phyloP scores from a whole-genome alignment of 352 stramenopile species.

The Halophytophthora batemanensis region DNA sequence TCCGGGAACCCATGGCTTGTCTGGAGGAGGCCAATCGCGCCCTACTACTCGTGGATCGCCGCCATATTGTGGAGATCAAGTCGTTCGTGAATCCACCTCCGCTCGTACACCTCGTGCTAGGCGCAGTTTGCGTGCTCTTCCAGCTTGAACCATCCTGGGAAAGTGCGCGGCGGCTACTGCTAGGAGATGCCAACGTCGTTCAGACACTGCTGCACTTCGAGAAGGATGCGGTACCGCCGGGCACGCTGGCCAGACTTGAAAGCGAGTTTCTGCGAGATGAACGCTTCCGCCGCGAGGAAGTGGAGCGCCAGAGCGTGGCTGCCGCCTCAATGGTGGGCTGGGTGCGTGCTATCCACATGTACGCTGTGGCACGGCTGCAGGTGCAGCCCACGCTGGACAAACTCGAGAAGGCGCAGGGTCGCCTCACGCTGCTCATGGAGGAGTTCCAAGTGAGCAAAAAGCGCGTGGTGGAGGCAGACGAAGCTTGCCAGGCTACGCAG shows the following conservation, averaged over 20 bases:
- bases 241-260: constrained; percentile 39
- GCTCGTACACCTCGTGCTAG: constrained; percentile 67
- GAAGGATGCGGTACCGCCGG: constrained; percentile 58
- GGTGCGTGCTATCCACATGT: constrained; percentile 69
- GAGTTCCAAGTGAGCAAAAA: constrained; percentile 70
- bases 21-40: constrained; percentile 68
- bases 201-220: constrained; percentile 67
- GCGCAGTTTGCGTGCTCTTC: constrained; percentile 73
- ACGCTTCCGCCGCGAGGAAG: constrained; percentile 58
- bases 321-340: constrained; percentile 77
- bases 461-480: constrained; percentile 49
- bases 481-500: constrained; percentile 23
- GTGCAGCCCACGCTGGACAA: constrained; percentile 69
- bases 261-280: constrained; percentile 48
- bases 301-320: constrained; percentile 74
- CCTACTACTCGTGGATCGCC: constrained; percentile 60
- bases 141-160: constrained; percentile 70
- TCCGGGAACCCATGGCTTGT: constrained; percentile 55
- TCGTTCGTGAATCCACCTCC: constrained; percentile 72
- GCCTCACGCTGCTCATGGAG: constrained; percentile 51
- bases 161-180: constrained; percentile 55
- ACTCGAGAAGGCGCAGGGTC: constrained; percentile 50
- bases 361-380: constrained; percentile 38
- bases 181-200: constrained; percentile 64
- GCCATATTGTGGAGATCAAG: constrained; percentile 82